Evolutionary conservation across 306 rosid species (phyloP), one percentile per base, ranked within the genome.

Genomic region (Cucurbita pepo): DNA sequence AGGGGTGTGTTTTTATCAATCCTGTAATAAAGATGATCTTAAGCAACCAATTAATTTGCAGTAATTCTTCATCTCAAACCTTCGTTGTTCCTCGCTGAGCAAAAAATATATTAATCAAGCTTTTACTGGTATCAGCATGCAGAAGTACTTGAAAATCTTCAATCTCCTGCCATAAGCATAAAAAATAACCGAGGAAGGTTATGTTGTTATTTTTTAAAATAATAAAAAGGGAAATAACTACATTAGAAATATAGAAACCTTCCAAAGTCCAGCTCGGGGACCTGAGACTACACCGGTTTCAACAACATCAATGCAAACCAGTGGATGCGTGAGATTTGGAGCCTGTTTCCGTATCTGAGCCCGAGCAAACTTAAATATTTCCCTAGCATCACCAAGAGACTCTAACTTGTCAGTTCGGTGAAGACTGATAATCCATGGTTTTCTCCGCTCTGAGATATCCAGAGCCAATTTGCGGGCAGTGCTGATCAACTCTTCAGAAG

Each of bases 371-470:
- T 88, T 86, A 54, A 95, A 79, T 71, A 95, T 95, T 83, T 91
- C 96, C 78, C 86, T 88, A 65, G 99, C 99, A 74, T 95, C 97
- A 48, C 89, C 92, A 65, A 95, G 96, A 44, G 99, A 82, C 81
- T 88, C 96, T 76, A 95, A 56, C 86, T 91, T 95, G 81, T 88
- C 85, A 1, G 87, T 81, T 92, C 77, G 89, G 86, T 88, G 80
- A 75, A 95, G 97, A 95, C 90, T 91, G 79, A 89, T 79, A 81
- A 86, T 78, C 99, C 97, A 91, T 57, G 99, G 99, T 79, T 79
- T 87, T 81, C 84, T 83, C 60, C 78, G 25, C 40, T 77, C 85
- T 77, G 87, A 19, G 38, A 91, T 95, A 79, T 95, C 97, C 59
- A 95, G 78, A 51, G 95, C 99, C 99, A 95, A 95, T 70, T 38